Evolutionary conservation across 139 green algal species (phyloP).

Genomic region (Limnomonas spitsbergensis): DNA sequence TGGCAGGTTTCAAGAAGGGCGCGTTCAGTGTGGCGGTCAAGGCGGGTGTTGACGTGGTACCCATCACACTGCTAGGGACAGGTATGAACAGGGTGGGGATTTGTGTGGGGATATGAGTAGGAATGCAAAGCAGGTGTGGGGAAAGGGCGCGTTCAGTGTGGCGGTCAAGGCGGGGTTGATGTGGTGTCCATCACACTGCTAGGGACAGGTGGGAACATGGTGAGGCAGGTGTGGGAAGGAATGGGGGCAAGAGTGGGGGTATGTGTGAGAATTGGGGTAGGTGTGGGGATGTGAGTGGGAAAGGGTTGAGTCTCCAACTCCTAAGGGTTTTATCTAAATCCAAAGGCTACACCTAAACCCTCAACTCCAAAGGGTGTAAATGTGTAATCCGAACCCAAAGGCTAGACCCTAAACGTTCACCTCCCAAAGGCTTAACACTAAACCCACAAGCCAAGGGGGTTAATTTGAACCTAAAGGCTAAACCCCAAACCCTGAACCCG

Average conservation of each 20-base stretch:
- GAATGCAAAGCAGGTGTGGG: neutral
- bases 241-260: neutral
- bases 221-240: neutral
- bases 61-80: constrained; percentile 87
- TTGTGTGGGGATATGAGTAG: neutral
- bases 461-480: too few species aligned
- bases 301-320: neutral
- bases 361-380: too few species aligned
- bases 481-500: too few species aligned
- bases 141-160: constrained; percentile 94
- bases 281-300: neutral
- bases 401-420: too few species aligned
- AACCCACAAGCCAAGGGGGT: too few species aligned
- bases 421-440: too few species aligned
- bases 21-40: constrained; percentile 93
- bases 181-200: constrained; percentile 89
- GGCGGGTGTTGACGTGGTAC: constrained; percentile 78
- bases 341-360: too few species aligned
- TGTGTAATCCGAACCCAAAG: too few species aligned
- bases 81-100: too few species aligned
- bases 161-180: constrained; percentile 83
- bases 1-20: constrained; percentile 89
- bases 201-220: constrained; percentile 67
- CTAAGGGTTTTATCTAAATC: too few species aligned
- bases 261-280: neutral